These are phyloP conservation scores for Massarina eburnea DNA, from an alignment of 2,329 filamentous ascomycete genomes.

Conservation along the genomic window DNA sequence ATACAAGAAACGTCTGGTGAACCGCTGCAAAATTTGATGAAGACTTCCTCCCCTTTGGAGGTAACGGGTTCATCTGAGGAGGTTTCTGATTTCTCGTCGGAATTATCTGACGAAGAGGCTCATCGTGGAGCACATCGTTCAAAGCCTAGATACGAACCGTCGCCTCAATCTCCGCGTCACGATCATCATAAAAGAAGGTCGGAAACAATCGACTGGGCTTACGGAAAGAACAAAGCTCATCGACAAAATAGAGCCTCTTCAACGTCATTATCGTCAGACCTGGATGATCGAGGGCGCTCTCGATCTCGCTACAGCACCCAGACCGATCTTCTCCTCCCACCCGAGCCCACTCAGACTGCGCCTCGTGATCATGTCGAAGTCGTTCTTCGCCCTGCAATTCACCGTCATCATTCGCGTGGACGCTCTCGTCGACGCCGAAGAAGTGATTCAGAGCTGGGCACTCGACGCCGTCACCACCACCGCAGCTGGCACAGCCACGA, in stretches of 20 bases:
- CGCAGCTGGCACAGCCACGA: constrained; percentile 11
- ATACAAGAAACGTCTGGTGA: constrained; percentile 34
- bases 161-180: constrained; percentile 5
- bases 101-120: background rate
- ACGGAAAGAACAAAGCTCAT: constrained; percentile 10
- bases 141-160: background rate
- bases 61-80: constrained; percentile 12
- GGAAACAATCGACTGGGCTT: constrained; percentile 33
- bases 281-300: constrained; percentile 3
- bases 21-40: constrained; percentile 23
- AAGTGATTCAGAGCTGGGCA: constrained; percentile 2
- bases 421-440: constrained; percentile 17
- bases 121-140: background rate
- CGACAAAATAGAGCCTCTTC: constrained; percentile 8
- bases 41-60: constrained; percentile 21
- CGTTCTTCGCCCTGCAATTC: constrained; percentile 26
- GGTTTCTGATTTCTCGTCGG: constrained; percentile 10
- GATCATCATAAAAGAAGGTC: constrained; percentile 15
- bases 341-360: constrained; percentile 19
- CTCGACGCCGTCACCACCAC: constrained; percentile 14
- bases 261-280: constrained; percentile 12
- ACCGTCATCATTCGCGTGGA: constrained; percentile 27
- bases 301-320: constrained; percentile 16
- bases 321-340: constrained; percentile 27
- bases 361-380: constrained; percentile 33